These are phyloP conservation scores for Corynascus novoguineensis DNA, from an alignment of 495 filamentous ascomycete species.

Conservation along the genomic window DNA sequence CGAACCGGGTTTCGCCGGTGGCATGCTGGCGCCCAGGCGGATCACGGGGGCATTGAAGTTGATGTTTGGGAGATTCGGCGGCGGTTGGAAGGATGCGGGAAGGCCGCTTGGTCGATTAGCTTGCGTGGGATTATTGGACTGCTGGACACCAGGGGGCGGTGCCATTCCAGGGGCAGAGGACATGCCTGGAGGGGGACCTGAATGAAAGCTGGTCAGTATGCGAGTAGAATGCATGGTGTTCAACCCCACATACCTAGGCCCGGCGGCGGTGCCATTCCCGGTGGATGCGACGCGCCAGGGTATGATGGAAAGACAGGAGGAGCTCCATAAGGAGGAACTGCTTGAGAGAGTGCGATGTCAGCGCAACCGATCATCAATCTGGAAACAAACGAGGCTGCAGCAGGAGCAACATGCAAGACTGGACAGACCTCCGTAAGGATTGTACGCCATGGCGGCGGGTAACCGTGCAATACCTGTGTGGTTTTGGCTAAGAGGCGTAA, in stretches of 20 bases:
- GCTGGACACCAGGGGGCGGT: slow-evolving; percentile 74
- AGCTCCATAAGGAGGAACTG: slow-evolving; percentile 57
- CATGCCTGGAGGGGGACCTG: slow-evolving; percentile 65
- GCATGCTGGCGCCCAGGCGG: slow-evolving; percentile 68
- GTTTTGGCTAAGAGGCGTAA: neutral
- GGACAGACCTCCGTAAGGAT: slow-evolving; percentile 70
- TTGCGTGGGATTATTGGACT: slow-evolving; percentile 58
- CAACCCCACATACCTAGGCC: slow-evolving; percentile 65
- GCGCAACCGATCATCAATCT: neutral
- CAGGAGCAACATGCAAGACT: slow-evolving; percentile 3
- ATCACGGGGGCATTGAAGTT: slow-evolving; percentile 98
- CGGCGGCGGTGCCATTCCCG: slow-evolving; percentile 69
- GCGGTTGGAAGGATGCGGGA: slow-evolving; percentile 81
- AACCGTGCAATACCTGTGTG: neutral
- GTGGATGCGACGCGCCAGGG: slow-evolving; percentile 56
- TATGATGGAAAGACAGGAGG: slow-evolving; percentile 69
- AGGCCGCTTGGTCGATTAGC: slow-evolving; percentile 72
- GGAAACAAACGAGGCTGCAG: neutral
- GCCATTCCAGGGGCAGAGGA: slow-evolving; percentile 72
- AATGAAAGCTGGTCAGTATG: slow-evolving; percentile 2
- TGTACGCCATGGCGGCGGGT: slow-evolving; percentile 56
- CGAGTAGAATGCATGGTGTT: slow-evolving; percentile 1
- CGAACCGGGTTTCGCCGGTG: slow-evolving; percentile 58
- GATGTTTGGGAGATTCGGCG: slow-evolving; percentile 91
- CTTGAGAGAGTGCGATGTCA: slow-evolving; percentile 14